These are phyloP conservation scores for Vigna nakashimae DNA, from an alignment of 306 rosid genomes.

Conservation along the genomic window DNA sequence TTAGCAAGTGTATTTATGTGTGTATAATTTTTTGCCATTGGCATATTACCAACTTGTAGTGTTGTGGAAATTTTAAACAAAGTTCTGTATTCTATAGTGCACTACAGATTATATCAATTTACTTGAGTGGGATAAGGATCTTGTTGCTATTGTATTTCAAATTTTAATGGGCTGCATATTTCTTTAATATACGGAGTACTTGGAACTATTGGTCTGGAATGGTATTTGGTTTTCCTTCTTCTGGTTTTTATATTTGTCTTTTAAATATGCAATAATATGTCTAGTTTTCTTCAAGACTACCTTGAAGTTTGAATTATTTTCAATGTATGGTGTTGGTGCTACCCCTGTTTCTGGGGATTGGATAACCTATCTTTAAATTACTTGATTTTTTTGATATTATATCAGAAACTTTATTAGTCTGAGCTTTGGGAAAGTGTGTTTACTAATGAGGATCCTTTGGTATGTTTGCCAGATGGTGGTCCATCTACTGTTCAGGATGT, in stretches of 20 bases:
- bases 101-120: neutral
- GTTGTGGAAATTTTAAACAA: neutral
- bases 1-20: neutral
- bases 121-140: neutral
- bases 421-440: constrained; percentile 20
- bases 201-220: neutral
- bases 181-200: constrained; percentile 2
- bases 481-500: constrained; percentile 65
- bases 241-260: constrained; percentile 11
- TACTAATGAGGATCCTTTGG: constrained; percentile 37
- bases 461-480: constrained; percentile 65
- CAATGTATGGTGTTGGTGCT: neutral
- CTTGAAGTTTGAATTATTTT: constrained; percentile 17
- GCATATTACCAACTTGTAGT: neutral
- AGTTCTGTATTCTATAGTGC: neutral
- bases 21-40: neutral
- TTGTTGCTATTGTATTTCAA: neutral
- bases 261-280: neutral
- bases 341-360: constrained; percentile 22
- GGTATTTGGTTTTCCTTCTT: neutral
- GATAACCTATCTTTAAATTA: constrained; percentile 4
- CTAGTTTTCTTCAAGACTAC: constrained; percentile 2
- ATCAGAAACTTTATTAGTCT: constrained; percentile 12
- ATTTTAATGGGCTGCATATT: constrained; percentile 3
- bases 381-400: constrained; percentile 23